phyloP scores from a whole-genome alignment of 2,329 filamentous ascomycete genomes.

The Colletotrichum tanaceti region DNA sequence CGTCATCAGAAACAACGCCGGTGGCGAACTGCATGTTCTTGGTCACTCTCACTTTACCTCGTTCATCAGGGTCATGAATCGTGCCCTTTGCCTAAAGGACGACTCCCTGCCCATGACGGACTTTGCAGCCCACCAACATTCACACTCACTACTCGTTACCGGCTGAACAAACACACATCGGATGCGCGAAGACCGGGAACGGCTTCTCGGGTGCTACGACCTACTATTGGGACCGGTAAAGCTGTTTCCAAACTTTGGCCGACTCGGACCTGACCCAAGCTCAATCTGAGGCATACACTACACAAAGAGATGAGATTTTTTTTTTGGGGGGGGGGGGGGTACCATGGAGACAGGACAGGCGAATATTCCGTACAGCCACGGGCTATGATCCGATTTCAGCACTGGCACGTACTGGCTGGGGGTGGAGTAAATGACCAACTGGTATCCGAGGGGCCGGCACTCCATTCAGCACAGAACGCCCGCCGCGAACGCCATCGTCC shows the following conservation, averaged over 20 bases:
- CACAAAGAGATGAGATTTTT: constrained; percentile 31
- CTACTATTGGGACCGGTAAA: constrained; percentile 23
- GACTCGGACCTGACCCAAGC: constrained; percentile 23
- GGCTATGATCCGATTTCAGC: constrained; percentile 12
- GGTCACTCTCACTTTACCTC: background rate
- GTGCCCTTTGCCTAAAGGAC: background rate
- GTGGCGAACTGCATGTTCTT: background rate
- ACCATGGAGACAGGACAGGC: constrained; percentile 25
- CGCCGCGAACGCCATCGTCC: constrained; percentile 30
- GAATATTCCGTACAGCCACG: constrained; percentile 22
- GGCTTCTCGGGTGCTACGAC: constrained; percentile 32
- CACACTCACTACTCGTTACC: background rate
- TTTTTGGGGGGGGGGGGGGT: constrained; percentile 20
- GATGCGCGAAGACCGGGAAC: constrained; percentile 18
- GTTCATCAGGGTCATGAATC: background rate
- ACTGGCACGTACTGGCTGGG: background rate
- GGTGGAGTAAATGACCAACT: constrained; percentile 12
- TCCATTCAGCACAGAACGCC: constrained; percentile 19
- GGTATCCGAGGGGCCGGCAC: constrained; percentile 18
- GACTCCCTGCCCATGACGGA: constrained; percentile 9
- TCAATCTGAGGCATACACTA: constrained; percentile 24
- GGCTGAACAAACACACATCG: background rate
- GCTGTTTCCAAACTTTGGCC: constrained; percentile 28
- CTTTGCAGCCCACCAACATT: constrained; percentile 9
- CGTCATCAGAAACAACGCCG: constrained; percentile 1